Evolutionary conservation across 495 filamentous ascomycete species (phyloP).

Genomic region (Lasiosphaeriaceae sp.): DNA sequence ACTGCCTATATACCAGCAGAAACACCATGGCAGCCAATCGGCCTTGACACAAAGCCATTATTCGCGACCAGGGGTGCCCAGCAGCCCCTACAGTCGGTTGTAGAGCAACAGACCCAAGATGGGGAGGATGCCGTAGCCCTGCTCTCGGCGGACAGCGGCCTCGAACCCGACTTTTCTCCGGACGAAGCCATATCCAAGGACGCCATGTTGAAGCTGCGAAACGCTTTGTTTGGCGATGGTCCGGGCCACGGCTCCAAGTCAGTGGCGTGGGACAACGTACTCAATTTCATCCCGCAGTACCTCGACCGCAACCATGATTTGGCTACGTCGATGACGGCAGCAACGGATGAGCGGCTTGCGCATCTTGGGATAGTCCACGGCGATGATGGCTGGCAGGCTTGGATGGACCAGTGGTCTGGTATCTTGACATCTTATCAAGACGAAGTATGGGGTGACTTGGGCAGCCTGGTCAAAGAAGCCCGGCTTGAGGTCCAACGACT

Average conservation of each 20-base stretch:
- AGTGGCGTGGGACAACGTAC: constrained; percentile 34
- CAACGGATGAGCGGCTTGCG: constrained; percentile 4
- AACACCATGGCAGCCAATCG: constrained; percentile 11
- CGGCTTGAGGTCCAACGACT: constrained; percentile 48
- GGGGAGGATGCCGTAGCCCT: constrained; percentile 44
- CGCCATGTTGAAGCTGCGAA: constrained; percentile 27
- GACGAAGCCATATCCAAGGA: constrained; percentile 14
- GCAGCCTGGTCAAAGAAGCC: constrained; percentile 60
- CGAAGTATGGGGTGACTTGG: constrained; percentile 74
- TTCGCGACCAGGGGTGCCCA: neutral
- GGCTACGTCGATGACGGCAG: constrained; percentile 5
- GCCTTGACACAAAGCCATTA: neutral
- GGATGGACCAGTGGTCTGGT: constrained; percentile 55
- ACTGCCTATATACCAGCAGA: constrained; percentile 19
- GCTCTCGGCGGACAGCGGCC: constrained; percentile 22
- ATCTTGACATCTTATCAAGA: constrained; percentile 67
- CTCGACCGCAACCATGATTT: too few relatives aligned
- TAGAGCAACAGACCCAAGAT: constrained; percentile 37
- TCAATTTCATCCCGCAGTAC: constrained; percentile 41
- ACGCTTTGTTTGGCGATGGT: constrained; percentile 32
- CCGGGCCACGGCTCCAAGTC: neutral
- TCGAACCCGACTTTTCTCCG: constrained; percentile 18
- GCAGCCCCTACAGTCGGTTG: constrained; percentile 13
- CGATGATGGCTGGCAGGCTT: constrained; percentile 41
- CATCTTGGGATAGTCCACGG: constrained; percentile 32